Evolutionary conservation across 169 alveolate species (phyloP), one percentile per base, ranked within the genome.

Genomic region (Babesia caballi): DNA sequence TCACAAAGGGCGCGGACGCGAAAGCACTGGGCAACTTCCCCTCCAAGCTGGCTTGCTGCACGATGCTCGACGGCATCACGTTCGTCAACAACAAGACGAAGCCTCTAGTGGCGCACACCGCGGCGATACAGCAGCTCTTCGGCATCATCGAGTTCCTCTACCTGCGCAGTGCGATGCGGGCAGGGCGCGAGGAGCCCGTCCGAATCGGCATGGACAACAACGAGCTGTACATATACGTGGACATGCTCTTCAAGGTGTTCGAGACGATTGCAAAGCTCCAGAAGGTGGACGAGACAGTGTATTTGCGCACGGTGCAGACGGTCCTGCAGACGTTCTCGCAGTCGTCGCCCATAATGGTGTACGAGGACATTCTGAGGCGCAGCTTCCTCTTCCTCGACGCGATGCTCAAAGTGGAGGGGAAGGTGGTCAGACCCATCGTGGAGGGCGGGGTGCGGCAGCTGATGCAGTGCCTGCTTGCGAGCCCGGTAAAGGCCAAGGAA

Each of bases 401-500:
- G 21, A 38, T 67, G 66, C 54, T 67, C 21, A 25, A 27, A 19
- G 35, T 9, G 4, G 49, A 67, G 14, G 46, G 60, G 50, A 42
- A 49, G 12, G 63, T 21, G n/a, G 33, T 67, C 11, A 56, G 23
- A 25, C 56, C 78, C 8, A 56, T 67, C 28, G 78, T 67, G 2
- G 68, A 67, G 42, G 66, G 78, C n/a, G 78, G 78, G 1, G 17
- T 67, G 28, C 7, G 66, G 40, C 78, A 67, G 49, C 67, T 67
- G 78, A 36, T 53, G 30, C 59, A 52, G 25, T 67, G 78, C 63
- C 7, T 67, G 32, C 60, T 63, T 30, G 25, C 42, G 15, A 19
- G 40, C 41, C 23, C 69, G 14, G 17, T 36, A 25, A 25, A 17
- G 27, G 6, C 36, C 36, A 38, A 59, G 11, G 44, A 32, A 7